phyloP scores from a whole-genome alignment of 306 rosid genomes.

The Fagus crenata region DNA sequence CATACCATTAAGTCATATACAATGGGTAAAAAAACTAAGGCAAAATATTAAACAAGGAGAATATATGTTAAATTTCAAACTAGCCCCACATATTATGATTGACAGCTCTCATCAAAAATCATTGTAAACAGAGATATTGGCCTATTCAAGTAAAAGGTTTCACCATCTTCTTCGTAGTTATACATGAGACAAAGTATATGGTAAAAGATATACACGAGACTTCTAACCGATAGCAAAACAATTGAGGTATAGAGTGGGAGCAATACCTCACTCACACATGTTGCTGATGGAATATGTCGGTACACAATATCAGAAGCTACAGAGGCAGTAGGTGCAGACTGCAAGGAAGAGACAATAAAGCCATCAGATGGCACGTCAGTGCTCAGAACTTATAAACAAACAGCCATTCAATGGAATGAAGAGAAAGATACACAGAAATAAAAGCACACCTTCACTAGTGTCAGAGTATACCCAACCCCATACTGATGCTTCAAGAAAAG shows the following conservation, averaged over 20 bases:
- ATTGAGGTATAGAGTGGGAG: slow-evolving; percentile 15
- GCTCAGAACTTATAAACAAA: slow-evolving; percentile 25
- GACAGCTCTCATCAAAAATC: too few species aligned
- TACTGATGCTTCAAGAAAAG: slow-evolving; percentile 94
- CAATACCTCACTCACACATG: slow-evolving; percentile 93
- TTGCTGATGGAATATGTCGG: slow-evolving; percentile 84
- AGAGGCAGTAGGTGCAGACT: slow-evolving; percentile 85
- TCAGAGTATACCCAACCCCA: slow-evolving; percentile 95
- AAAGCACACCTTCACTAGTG: slow-evolving; percentile 80
- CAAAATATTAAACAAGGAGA: background rate
- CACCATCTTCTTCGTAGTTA: background rate
- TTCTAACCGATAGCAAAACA: slow-evolving; percentile 10
- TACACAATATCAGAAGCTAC: slow-evolving; percentile 82
- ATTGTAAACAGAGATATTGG: background rate
- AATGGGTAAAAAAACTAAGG: background rate
- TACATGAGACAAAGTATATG: background rate
- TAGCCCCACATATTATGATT: background rate
- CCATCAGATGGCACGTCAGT: slow-evolving; percentile 21
- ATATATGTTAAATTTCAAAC: background rate
- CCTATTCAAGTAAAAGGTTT: background rate
- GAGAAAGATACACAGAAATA: slow-evolving; percentile 22
- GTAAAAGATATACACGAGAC: background rate
- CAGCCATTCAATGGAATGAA: slow-evolving; percentile 22
- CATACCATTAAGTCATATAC: background rate
- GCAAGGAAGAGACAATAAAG: slow-evolving; percentile 36